These are phyloP conservation scores for Coprinellus micaceus DNA, from an alignment of 768 basidiomycete genomes.

Conservation along the genomic window DNA sequence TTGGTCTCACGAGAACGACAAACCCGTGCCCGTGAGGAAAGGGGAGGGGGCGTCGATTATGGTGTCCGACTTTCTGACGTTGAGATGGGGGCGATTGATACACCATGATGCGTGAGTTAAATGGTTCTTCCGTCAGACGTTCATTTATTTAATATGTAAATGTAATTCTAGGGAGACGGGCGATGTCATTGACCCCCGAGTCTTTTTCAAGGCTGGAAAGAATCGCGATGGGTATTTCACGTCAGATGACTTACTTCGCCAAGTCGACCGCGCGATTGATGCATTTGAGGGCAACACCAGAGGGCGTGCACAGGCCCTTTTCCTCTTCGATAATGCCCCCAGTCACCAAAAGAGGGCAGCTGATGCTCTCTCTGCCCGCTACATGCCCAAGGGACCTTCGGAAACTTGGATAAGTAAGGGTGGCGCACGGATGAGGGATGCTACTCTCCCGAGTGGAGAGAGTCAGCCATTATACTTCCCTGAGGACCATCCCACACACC, in stretches of 20 bases:
- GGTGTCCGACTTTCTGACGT: constrained; percentile 31
- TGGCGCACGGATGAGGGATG: constrained; percentile 16
- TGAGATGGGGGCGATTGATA: constrained; percentile 26
- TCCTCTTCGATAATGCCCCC: constrained; percentile 17
- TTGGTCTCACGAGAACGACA: constrained; percentile 22
- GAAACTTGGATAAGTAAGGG: constrained; percentile 15
- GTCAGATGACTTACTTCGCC: constrained; percentile 20
- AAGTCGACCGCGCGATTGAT: constrained; percentile 26
- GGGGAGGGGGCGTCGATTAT: constrained; percentile 35
- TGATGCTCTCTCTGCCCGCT: constrained; percentile 16
- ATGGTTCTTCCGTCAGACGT: no score
- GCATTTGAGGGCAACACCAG: constrained; percentile 27
- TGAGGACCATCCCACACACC: constrained; percentile 24
- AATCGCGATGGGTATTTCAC: constrained; percentile 28
- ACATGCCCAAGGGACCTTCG: constrained; percentile 19
- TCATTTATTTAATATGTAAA: no score
- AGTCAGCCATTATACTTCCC: constrained; percentile 30
- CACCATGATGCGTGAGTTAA: constrained; percentile 17
- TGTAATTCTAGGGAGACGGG: constrained; percentile 5
- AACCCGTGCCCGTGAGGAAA: constrained; percentile 26
- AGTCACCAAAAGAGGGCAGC: constrained; percentile 19
- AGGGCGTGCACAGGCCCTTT: neutral
- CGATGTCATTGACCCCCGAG: constrained; percentile 13
- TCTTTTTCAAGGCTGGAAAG: constrained; percentile 28
- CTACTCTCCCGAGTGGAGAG: neutral